Conservation (phyloP, 129 eudicot genomes). For the Logfia minima region DNA sequence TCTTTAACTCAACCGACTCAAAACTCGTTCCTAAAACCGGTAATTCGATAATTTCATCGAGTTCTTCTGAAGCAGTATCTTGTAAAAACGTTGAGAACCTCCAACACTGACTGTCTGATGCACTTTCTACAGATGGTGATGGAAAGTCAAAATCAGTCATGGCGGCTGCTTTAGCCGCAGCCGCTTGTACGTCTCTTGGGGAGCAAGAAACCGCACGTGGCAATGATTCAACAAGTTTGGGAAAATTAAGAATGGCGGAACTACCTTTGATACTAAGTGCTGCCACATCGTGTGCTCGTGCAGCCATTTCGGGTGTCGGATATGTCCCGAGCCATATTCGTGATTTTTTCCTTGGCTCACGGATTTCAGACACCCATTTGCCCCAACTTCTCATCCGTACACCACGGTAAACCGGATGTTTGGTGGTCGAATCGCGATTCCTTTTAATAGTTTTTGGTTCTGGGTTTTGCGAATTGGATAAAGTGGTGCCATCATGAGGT, state of each 20-base stretch:
- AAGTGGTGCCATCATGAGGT: conserved; percentile 16
- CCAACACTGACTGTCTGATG: conserved; percentile 21
- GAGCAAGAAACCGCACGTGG: conserved; percentile 66
- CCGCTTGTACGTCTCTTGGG: conserved; percentile 69
- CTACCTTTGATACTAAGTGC: conserved; percentile 62
- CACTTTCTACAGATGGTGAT: conserved; percentile 2
- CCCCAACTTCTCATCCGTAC: conserved; percentile 96
- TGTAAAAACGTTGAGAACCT: not conserved
- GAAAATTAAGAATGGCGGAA: conserved; percentile 69
- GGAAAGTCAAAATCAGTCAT: conserved; percentile 46
- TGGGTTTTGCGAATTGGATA: conserved; percentile 15
- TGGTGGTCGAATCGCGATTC: conserved; percentile 31
- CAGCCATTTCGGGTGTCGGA: conserved; percentile 93
- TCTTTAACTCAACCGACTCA: conserved; percentile 38
- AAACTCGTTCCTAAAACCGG: conserved; percentile 54
- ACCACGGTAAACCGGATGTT: conserved; percentile 73
- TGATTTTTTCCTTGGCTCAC: conserved; percentile 79
- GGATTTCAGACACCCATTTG: conserved; percentile 94
- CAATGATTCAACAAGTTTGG: conserved; percentile 51
- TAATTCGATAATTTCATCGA: conserved; percentile 69
- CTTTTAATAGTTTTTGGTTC: conserved; percentile 29
- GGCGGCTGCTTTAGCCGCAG: conserved; percentile 87
- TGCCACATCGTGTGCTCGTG: conserved; percentile 83
- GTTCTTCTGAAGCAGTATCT: conserved; percentile 39
- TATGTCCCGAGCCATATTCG: conserved; percentile 93